phyloP scores from a whole-genome alignment of 1,284 basidiomycete genomes.

The Ceratobasidium sp. region DNA sequence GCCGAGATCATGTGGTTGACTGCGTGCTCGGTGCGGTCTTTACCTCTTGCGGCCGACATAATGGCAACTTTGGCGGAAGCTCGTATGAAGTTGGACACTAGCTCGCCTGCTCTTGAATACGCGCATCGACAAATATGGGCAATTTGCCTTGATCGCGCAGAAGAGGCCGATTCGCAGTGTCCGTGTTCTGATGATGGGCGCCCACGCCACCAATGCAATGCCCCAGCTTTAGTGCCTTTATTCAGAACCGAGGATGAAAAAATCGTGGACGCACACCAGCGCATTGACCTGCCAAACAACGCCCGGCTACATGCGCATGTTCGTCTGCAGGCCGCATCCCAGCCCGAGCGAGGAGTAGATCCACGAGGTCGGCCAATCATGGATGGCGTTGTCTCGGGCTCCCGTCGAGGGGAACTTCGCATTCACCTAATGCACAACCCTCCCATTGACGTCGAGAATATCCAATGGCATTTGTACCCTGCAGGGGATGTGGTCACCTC shows the following conservation, averaged over 20 bases:
- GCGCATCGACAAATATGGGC: conserved; percentile 67
- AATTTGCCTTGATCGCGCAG: conserved; percentile 70
- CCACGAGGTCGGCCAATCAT: conserved; percentile 59
- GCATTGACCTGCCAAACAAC: conserved; percentile 64
- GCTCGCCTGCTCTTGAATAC: conserved; percentile 58
- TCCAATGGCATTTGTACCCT: conserved; percentile 73
- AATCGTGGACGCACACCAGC: conserved; percentile 64
- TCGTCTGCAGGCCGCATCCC: conserved; percentile 68
- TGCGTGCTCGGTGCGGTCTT: conserved; percentile 64
- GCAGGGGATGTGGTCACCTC: conserved; percentile 72
- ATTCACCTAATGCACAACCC: conserved; percentile 67
- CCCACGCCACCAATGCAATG: conserved; percentile 59
- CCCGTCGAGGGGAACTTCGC: conserved; percentile 65
- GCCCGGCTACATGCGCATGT: conserved; percentile 73
- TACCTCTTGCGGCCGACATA: conserved; percentile 67
- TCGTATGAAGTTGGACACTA: conserved; percentile 52
- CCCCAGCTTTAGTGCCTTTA: conserved; percentile 55
- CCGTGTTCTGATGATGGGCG: conserved; percentile 70
- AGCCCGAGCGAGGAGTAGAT: conserved; percentile 64
- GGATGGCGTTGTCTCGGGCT: conserved; percentile 67
- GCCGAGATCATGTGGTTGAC: conserved; percentile 66
- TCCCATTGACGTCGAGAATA: conserved; percentile 67
- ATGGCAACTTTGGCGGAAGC: conserved; percentile 70
- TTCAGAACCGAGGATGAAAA: conserved; percentile 54
- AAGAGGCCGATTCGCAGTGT: conserved; percentile 73